Percentiles rank a stretch among this genome's conserved stretches.
These are phyloP conservation scores for Alternaria panax DNA, from an alignment of 2,329 filamentous ascomycete species.

Conservation along the genomic window DNA sequence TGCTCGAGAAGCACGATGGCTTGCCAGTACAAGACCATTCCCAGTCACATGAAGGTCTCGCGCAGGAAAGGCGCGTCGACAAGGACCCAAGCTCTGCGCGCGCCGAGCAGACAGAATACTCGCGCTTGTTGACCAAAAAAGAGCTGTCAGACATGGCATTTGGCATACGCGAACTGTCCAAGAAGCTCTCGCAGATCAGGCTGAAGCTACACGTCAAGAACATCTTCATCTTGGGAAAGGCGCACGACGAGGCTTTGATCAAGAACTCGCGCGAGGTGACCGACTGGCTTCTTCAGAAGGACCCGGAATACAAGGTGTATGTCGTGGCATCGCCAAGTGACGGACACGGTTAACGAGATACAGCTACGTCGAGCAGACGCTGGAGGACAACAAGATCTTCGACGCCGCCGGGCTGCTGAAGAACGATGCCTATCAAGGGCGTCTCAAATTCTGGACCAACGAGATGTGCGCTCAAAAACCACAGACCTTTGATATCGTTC, in stretches of 20 bases:
- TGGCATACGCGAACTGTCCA: conserved; percentile 89
- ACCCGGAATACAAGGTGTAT: conserved; percentile 77
- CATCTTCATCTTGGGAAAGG: conserved; percentile 90
- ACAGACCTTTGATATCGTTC: conserved; percentile 90
- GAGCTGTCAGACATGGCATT: conserved; percentile 97
- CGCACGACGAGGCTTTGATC: conserved; percentile 83
- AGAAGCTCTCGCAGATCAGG: conserved; percentile 82
- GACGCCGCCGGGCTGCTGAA: conserved; percentile 72
- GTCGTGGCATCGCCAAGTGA: conserved; percentile 15
- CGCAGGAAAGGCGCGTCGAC: conserved; percentile 51
- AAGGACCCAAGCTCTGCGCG: conserved; percentile 49
- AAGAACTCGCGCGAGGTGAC: conserved; percentile 77
- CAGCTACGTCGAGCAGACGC: conserved; percentile 75
- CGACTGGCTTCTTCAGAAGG: conserved; percentile 78
- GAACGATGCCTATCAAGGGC: conserved; percentile 63
- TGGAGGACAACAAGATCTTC: conserved; percentile 76
- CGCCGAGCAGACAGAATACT: conserved; percentile 57
- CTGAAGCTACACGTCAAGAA: conserved; percentile 81
- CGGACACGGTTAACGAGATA: conserved; percentile 3
- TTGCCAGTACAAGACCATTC: conserved; percentile 28
- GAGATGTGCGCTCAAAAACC: conserved; percentile 78
- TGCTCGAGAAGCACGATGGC: conserved; percentile 60
- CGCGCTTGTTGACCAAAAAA: conserved; percentile 89
- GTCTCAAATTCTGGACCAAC: conserved; percentile 84
- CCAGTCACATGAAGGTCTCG: conserved; percentile 45